Base-by-base conservation (phyloP, 805 yeast genomes). In the Pichia paraexigua region DNA sequence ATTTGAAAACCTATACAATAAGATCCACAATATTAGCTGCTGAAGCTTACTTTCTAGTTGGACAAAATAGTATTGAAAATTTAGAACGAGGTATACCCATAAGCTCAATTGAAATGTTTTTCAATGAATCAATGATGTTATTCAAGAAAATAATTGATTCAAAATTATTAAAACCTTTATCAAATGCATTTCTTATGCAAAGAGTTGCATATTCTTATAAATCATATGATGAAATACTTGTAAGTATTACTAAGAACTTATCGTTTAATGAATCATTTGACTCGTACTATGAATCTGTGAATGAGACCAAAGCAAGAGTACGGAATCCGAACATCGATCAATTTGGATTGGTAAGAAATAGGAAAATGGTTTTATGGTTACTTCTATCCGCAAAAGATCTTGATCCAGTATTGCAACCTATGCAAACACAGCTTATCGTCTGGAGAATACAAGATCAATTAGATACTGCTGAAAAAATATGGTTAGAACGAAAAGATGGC, bases 301-400 rank as follows among this genome's bases (percentile, higher is more conserved):
- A 72, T 60, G 61, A 63, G 1, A 42, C 49, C 37, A 64, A 61
- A 47, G 52, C 59, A 13, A 43, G 44, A 46, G 71, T 75, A 48
- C 54, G 77, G 5, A 66, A 71, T 35, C 57, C 79, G 6, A 66
- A 71, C 35, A 62, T 73, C 48, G 68, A 71, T 5, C 69, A 73
- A 0, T 63, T 76, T 39, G 83, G 92, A 0, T 64, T 79, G 21
- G 78, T 85, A 2, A 71, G 95, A 52, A 67, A 67, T 48, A 75
- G 97, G 50, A 89, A 89, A 62, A 80, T 90, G 1, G 79, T 87
- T 0, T 72, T 91, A 28, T 90, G 96, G 88, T 75, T 77, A 57
- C 63, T 90, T 27, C 63, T 90, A 27, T 83, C 96, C 0, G 84
- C 89, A 8, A 78, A 78, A 51, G 87, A 85, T 61, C 82, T 96